Percentiles rank a stretch among this genome's conserved stretches.
phyloP scores from a whole-genome alignment of 768 basidiomycete genomes.

The Butyriboletus loyo region DNA sequence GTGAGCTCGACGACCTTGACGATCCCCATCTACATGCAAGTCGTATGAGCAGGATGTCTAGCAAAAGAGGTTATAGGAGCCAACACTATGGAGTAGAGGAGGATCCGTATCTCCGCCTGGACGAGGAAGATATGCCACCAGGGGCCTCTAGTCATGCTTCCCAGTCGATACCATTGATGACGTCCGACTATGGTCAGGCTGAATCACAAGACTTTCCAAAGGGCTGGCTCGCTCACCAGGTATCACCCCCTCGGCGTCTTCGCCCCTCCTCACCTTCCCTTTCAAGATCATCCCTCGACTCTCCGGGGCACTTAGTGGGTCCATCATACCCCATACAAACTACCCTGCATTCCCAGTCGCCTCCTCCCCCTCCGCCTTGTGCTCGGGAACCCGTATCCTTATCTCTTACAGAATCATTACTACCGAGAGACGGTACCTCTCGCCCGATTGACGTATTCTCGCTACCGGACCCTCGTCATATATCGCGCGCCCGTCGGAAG shows the following conservation, averaged over 20 bases:
- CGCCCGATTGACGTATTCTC: constrained; percentile 70
- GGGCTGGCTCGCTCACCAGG: constrained; percentile 74
- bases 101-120: constrained; percentile 75
- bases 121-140: constrained; percentile 56
- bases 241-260: constrained; percentile 51
- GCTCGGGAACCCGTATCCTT: constrained; percentile 49
- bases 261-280: constrained; percentile 43
- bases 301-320: constrained; percentile 32
- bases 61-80: constrained; percentile 28
- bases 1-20: constrained; percentile 67
- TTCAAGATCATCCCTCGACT: constrained; percentile 32
- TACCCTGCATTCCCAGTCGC: constrained; percentile 38
- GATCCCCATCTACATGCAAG: constrained; percentile 66
- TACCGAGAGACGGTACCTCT: constrained; percentile 67
- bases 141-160: constrained; percentile 36
- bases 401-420: constrained; percentile 74
- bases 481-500: constrained; percentile 61
- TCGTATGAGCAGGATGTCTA: constrained; percentile 32
- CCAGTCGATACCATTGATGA: constrained; percentile 38
- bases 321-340: constrained; percentile 27
- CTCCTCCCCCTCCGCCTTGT: constrained; percentile 40
- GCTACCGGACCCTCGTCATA: constrained; percentile 71
- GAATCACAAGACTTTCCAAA: constrained; percentile 43
- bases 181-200: constrained; percentile 30
- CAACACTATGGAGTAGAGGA: constrained; percentile 45